phyloP scores from a whole-genome alignment of 2,329 filamentous ascomycete species.

The Aspergillus transmontanensis region DNA sequence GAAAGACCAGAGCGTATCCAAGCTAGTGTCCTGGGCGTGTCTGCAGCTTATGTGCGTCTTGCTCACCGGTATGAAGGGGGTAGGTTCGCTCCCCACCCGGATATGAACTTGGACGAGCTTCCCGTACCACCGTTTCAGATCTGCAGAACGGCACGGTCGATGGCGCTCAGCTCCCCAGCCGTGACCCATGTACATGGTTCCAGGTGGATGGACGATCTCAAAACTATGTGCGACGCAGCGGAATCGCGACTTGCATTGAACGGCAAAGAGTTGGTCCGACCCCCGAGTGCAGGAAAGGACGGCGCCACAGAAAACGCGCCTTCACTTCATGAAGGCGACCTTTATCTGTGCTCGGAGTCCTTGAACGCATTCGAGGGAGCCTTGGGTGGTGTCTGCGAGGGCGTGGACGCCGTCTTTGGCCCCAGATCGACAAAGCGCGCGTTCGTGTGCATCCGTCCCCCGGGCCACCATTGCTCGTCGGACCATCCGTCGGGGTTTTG shows the following conservation, averaged over 20 bases:
- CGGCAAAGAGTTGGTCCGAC: conserved; percentile 75
- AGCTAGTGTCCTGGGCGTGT: conserved; percentile 78
- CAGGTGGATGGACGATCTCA: conserved; percentile 92
- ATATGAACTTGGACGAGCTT: conserved; percentile 56
- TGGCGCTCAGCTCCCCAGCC: conserved; percentile 72
- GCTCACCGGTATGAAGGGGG: conserved; percentile 78
- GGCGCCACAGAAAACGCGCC: conserved; percentile 44
- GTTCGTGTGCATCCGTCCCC: conserved; percentile 90
- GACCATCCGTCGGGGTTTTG: conserved; percentile 92
- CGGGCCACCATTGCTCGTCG: conserved; percentile 92
- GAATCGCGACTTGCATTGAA: conserved; percentile 75
- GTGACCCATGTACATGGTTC: conserved; percentile 90
- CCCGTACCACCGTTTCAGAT: conserved; percentile 78
- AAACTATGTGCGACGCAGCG: conserved; percentile 78
- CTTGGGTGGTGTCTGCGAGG: conserved; percentile 89
- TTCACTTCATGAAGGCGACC: conserved; percentile 80
- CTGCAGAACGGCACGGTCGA: conserved; percentile 71
- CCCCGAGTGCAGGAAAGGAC: conserved; percentile 44
- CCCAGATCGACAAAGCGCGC: conserved; percentile 68
- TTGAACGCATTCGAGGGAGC: conserved; percentile 86
- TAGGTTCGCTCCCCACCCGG: conserved; percentile 66
- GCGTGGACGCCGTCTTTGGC: conserved; percentile 80
- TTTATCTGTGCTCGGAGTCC: conserved; percentile 88
- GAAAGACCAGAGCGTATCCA: conserved; percentile 90
- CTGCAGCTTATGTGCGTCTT: conserved; percentile 86